Conservation (phyloP, 345 rosid species). For the Acer campestre region DNA sequence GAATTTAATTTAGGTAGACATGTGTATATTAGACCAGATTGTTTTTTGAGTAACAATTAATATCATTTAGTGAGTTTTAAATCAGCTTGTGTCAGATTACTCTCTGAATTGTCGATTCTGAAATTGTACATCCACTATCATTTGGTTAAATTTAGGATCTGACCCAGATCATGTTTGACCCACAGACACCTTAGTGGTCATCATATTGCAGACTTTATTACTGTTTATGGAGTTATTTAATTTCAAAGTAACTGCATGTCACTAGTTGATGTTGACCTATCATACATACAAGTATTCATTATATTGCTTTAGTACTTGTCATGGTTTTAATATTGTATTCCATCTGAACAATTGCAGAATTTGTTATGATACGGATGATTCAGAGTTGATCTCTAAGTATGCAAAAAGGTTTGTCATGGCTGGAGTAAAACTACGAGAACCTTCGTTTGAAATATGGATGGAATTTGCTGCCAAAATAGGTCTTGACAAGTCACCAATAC, state of each 20-base stretch:
- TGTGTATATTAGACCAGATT: background rate
- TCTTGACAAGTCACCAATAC: constrained; percentile 20
- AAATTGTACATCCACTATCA: background rate
- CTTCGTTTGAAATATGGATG: constrained; percentile 82
- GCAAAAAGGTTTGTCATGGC: constrained; percentile 60
- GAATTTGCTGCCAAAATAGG: constrained; percentile 78
- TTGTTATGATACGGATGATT: constrained; percentile 60
- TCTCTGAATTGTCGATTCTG: background rate
- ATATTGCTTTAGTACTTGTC: constrained; percentile 8
- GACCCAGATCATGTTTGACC: background rate
- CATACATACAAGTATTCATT: background rate
- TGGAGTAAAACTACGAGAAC: constrained; percentile 66
- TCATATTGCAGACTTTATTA: background rate
- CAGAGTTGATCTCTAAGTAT: constrained; percentile 68
- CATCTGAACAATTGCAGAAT: constrained; percentile 54
- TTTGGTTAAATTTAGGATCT: background rate
- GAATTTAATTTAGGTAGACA: background rate
- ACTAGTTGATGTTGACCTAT: background rate
- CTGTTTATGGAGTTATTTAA: background rate
- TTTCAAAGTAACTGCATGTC: background rate
- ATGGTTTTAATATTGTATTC: constrained; percentile 17
- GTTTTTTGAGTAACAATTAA: background rate
- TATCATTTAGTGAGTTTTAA: background rate
- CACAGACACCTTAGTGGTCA: background rate
- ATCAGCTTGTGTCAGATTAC: too few relatives aligned